These are phyloP conservation scores for Colletotrichum tamarilloi DNA, from an alignment of 2,329 filamentous ascomycete genomes.

Conservation along the genomic window DNA sequence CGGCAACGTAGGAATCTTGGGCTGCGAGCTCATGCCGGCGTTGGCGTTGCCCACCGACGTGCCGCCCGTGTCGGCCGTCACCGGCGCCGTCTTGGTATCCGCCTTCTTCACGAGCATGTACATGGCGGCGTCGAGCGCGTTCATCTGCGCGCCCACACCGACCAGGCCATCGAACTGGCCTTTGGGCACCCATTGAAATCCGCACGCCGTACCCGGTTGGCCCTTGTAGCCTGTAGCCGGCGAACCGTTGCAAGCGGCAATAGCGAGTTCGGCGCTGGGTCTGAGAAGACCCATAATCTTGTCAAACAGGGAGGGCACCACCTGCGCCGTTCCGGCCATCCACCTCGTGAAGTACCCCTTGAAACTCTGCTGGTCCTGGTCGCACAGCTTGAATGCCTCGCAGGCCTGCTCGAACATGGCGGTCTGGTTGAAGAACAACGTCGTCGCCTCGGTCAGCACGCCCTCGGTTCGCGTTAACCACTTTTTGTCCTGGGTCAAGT, in stretches of 20 bases:
- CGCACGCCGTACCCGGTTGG: conserved; percentile 69
- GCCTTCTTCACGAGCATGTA: conserved; percentile 64
- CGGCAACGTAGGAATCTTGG: conserved; percentile 43
- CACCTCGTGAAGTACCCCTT: conserved; percentile 81
- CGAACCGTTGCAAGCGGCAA: conserved; percentile 60
- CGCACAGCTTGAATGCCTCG: conserved; percentile 70
- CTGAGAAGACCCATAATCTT: conserved; percentile 63
- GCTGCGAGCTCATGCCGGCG: conserved; percentile 50
- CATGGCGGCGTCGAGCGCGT: conserved; percentile 71
- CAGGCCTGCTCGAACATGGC: conserved; percentile 76
- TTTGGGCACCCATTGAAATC: conserved; percentile 70
- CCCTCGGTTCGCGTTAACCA: conserved; percentile 72
- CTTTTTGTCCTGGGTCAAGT: conserved; percentile 61
- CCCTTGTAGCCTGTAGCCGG: conserved; percentile 59
- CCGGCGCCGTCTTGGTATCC: conserved; percentile 49
- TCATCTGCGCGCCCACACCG: conserved; percentile 79
- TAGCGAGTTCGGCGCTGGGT: conserved; percentile 64
- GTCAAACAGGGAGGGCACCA: conserved; percentile 64
- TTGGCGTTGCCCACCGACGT: conserved; percentile 64
- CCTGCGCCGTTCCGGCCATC: conserved; percentile 65
- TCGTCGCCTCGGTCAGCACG: conserved; percentile 61
- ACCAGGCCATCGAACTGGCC: conserved; percentile 66
- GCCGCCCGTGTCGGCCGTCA: conserved; percentile 68
- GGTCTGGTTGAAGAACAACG: conserved; percentile 66
- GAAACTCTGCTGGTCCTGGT: conserved; percentile 79